Evolutionary conservation across 2,329 filamentous ascomycete species (phyloP).

Genomic region (Penicillium hesseltinei): DNA sequence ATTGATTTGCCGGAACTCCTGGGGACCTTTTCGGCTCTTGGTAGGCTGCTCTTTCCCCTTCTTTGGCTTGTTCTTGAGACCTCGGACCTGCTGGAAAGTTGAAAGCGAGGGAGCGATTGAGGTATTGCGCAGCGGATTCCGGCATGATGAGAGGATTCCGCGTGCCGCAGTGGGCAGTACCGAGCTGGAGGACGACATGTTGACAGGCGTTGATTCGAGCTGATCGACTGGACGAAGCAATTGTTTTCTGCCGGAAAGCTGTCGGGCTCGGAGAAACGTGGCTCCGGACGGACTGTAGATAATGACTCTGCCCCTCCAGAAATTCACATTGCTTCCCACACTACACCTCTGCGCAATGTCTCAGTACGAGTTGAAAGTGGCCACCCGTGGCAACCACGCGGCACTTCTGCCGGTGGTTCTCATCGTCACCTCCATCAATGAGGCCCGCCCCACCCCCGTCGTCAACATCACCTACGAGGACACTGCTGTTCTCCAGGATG

Average conservation of each 20-base stretch:
- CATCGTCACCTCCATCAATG: conserved; percentile 42
- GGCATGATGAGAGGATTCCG: conserved; percentile 35
- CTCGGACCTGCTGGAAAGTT: conserved; percentile 37
- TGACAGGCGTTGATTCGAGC: conserved; percentile 15
- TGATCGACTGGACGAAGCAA: conserved; percentile 16
- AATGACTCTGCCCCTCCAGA: conserved; percentile 27
- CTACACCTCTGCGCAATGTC: conserved; percentile 28
- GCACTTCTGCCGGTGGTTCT: conserved; percentile 42
- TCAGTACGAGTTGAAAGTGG: conserved; percentile 36
- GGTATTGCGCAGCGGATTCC: conserved; percentile 28
- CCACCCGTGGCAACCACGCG: conserved; percentile 43
- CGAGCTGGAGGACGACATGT: conserved; percentile 38
- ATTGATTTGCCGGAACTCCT: conserved; percentile 62
- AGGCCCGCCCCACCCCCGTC: conserved; percentile 34
- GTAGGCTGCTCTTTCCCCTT: conserved; percentile 57
- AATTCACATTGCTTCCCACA: conserved; percentile 7
- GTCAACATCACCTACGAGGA: conserved; percentile 43
- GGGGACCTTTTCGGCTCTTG: conserved; percentile 63
- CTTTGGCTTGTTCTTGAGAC: conserved; percentile 38
- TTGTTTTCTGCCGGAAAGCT: conserved; percentile 38
- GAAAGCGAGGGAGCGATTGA: conserved; percentile 35
- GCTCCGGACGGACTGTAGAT: conserved; percentile 24
- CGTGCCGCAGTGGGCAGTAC: conserved; percentile 37
- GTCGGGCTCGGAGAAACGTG: conserved; percentile 33
- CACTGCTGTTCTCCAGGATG: conserved; percentile 32